Percentiles rank a stretch among this genome's conserved stretches.
phyloP scores from a whole-genome alignment of 345 rosid genomes.

The Rhodomyrtus tomentosa region DNA sequence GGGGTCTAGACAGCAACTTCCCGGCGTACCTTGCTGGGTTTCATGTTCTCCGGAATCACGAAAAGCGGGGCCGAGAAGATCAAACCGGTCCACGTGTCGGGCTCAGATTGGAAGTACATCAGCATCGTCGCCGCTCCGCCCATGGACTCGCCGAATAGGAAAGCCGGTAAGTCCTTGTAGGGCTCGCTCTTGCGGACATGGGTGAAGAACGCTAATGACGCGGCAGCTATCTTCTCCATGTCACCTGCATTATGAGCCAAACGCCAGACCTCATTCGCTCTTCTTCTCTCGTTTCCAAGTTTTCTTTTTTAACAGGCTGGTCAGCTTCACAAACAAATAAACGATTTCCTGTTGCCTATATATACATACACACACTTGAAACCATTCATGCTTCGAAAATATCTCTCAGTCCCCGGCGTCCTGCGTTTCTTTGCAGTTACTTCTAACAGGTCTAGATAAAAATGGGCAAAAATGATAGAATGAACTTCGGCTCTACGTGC shows the following conservation, averaged over 20 bases:
- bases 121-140: constrained; percentile 78
- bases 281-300: not conserved
- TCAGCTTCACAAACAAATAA: not conserved
- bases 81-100: constrained; percentile 75
- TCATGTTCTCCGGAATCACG: constrained; percentile 81
- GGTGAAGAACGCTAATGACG: constrained; percentile 74
- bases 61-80: constrained; percentile 96
- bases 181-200: constrained; percentile 59
- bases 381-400: not conserved
- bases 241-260: constrained; percentile 35
- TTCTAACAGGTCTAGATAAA: not conserved
- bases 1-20: not conserved
- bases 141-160: constrained; percentile 93
- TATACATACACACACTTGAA: not conserved
- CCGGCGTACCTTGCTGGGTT: constrained; percentile 42
- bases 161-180: constrained; percentile 67
- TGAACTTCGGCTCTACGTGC: no score
- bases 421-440: not conserved
- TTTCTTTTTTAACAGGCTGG: not conserved
- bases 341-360: not conserved
- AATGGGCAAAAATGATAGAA: no score
- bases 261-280: not conserved
- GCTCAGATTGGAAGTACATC: constrained; percentile 85
- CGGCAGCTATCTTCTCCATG: constrained; percentile 75
- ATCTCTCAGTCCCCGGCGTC: not conserved